These are phyloP conservation scores for Phytophthora quininea DNA, from an alignment of 352 stramenopile species.

Conservation along the genomic window DNA sequence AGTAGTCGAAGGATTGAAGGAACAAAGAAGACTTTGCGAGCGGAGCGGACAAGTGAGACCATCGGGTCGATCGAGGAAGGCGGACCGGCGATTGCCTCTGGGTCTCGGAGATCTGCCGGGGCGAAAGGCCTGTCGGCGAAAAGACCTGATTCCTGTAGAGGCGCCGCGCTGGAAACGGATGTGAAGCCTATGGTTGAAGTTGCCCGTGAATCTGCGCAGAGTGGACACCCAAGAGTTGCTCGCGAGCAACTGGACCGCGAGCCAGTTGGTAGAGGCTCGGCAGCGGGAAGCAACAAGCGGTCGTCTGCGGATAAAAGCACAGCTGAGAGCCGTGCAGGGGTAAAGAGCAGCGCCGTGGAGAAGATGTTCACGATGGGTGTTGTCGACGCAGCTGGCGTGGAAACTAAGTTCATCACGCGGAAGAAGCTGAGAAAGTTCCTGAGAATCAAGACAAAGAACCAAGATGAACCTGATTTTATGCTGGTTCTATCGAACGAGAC, in stretches of 20 bases:
- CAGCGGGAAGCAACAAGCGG: neutral
- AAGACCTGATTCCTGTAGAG: slow-evolving; percentile 17
- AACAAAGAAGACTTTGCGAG: slow-evolving; percentile 9
- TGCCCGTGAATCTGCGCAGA: slow-evolving; percentile 2
- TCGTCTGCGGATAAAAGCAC: neutral
- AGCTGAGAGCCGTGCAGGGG: slow-evolving; percentile 1
- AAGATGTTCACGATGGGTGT: slow-evolving; percentile 16
- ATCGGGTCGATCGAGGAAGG: slow-evolving; percentile 9
- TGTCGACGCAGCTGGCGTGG: slow-evolving; percentile 3
- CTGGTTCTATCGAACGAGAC: slow-evolving; percentile 19
- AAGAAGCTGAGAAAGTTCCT: slow-evolving; percentile 28
- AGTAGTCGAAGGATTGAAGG: slow-evolving; percentile 10
- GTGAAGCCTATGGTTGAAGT: slow-evolving; percentile 3
- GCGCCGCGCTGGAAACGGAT: slow-evolving; percentile 21
- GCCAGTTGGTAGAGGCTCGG: neutral
- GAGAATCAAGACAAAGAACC: slow-evolving; percentile 9
- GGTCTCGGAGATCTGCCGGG: slow-evolving; percentile 12
- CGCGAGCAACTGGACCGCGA: slow-evolving; percentile 3
- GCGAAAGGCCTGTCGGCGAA: slow-evolving; percentile 20
- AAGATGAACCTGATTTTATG: slow-evolving; percentile 20
- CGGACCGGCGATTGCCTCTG: slow-evolving; percentile 8
- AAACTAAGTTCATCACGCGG: slow-evolving; percentile 25
- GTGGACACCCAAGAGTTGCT: slow-evolving; percentile 1
- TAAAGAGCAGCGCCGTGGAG: slow-evolving; percentile 9
- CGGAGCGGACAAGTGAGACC: slow-evolving; percentile 2